A percentile compares a stretch with the other conserved stretches of the same genome.
These are phyloP conservation scores for Eimeria praecox DNA, from an alignment of 169 alveolate species.

Conservation along the genomic window DNA sequence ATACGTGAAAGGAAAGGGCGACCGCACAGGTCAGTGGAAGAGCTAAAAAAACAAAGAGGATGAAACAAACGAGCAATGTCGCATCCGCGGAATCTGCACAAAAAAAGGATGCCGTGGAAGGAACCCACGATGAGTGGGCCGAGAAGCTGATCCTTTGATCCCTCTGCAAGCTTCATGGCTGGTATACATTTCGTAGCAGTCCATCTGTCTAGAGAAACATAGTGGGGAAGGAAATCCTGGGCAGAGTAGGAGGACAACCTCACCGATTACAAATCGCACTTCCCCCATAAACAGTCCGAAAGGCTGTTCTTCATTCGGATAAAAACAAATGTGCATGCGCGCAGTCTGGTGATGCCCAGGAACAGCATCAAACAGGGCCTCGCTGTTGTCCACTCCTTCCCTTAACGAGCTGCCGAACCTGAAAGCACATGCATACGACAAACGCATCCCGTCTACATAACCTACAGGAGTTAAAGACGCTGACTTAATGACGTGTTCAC, in stretches of 20 bases:
- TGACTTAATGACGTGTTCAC: not conserved
- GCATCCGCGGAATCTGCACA: slow-evolving; percentile 65
- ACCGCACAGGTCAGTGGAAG: slow-evolving; percentile 57
- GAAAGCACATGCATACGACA: not conserved
- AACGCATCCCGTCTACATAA: not conserved
- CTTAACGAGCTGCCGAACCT: slow-evolving; percentile 43
- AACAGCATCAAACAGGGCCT: slow-evolving; percentile 13
- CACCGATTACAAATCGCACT: slow-evolving; percentile 52
- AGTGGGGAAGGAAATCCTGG: not conserved
- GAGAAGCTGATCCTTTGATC: not conserved
- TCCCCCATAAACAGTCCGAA: slow-evolving; percentile 57
- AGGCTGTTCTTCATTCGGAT: slow-evolving; percentile 65
- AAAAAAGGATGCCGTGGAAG: not conserved
- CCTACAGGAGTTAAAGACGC: not conserved
- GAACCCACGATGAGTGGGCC: not conserved
- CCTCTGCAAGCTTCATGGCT: not conserved
- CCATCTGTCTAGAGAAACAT: not conserved
- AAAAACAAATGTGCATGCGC: slow-evolving; percentile 57
- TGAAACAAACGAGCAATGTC: slow-evolving; percentile 53
- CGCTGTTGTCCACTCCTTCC: slow-evolving; percentile 30
- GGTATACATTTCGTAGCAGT: not conserved
- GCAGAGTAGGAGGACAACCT: not conserved
- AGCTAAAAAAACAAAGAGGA: slow-evolving; percentile 56
- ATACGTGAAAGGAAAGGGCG: slow-evolving; percentile 49
- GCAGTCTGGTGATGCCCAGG: slow-evolving; percentile 47